Percentiles rank a stretch among this genome's conserved stretches.
These are phyloP conservation scores for Eremochloa ophiuroides DNA, from an alignment of 176 grass and related monocot genomes.

Conservation along the genomic window DNA sequence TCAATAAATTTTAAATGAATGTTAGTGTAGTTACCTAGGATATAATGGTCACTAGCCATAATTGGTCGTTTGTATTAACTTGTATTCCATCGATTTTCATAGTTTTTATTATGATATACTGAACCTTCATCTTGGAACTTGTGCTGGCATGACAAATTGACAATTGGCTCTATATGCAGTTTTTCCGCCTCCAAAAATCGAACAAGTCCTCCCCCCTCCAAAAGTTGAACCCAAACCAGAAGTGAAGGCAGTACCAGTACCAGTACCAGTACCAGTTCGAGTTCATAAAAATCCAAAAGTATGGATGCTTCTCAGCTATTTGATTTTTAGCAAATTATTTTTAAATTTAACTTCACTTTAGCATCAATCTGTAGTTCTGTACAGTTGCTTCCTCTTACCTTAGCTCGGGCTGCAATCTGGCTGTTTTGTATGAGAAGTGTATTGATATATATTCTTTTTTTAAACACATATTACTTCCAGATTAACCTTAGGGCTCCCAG, in stretches of 20 bases:
- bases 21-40: neutral
- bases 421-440: neutral
- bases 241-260: conserved; percentile 32
- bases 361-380: neutral
- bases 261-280: conserved; percentile 29
- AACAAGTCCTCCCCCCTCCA: conserved; percentile 39
- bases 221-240: conserved; percentile 40
- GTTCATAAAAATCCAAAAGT: conserved; percentile 24
- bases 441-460: conserved; percentile 8
- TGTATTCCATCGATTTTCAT: conserved; percentile 11
- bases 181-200: conserved; percentile 39
- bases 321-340: neutral
- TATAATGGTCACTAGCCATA: neutral
- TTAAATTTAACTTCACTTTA: conserved; percentile 9
- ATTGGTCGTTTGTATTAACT: neutral
- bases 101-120: conserved; percentile 14
- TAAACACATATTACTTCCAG: conserved; percentile 38
- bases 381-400: conserved; percentile 1
- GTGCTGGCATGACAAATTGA: conserved; percentile 15
- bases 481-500: conserved; percentile 28
- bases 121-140: neutral
- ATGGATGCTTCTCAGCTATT: conserved; percentile 35
- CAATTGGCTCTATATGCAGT: conserved; percentile 49
- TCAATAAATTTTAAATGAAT: conserved; percentile 5
- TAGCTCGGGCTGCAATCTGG: conserved; percentile 6